Percentiles rank a stretch among this genome's conserved stretches.
Conservation (phyloP, 768 basidiomycete genomes). For the Tricholomella constricta region DNA sequence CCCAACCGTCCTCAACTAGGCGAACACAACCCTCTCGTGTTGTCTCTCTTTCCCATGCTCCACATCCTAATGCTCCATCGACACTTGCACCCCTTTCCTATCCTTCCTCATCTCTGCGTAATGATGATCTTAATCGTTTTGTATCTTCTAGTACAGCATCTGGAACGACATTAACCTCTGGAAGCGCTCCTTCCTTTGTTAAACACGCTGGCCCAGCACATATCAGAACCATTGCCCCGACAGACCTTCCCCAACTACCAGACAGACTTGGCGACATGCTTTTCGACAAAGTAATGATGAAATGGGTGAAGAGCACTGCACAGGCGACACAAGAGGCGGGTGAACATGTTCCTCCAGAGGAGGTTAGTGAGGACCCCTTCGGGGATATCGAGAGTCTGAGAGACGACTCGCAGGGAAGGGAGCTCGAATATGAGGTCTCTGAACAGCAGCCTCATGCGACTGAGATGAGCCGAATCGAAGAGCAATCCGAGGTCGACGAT, state of each 20-base stretch:
- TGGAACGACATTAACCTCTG: constrained; percentile 71
- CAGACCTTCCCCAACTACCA: constrained; percentile 74
- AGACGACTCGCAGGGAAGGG: constrained; percentile 54
- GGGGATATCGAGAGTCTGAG: constrained; percentile 86
- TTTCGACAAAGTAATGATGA: constrained; percentile 81
- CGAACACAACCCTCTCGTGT: constrained; percentile 22
- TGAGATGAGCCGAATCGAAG: constrained; percentile 53
- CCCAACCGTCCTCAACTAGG: constrained; percentile 20
- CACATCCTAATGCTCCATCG: constrained; percentile 20
- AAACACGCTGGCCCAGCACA: constrained; percentile 82
- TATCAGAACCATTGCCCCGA: constrained; percentile 78
- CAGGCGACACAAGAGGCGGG: constrained; percentile 32
- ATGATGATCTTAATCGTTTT: constrained; percentile 83
- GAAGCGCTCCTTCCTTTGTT: constrained; percentile 78
- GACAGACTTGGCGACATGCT: constrained; percentile 86
- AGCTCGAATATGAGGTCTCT: constrained; percentile 19
- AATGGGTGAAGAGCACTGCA: constrained; percentile 74
- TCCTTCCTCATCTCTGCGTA: constrained; percentile 55
- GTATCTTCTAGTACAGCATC: constrained; percentile 86
- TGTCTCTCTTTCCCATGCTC: constrained; percentile 27
- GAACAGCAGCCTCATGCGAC: constrained; percentile 16
- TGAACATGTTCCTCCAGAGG: constrained; percentile 34
- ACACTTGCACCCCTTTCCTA: constrained; percentile 42
- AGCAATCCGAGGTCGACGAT: constrained; percentile 53
- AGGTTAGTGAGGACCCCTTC: constrained; percentile 86